Evolutionary conservation across 768 basidiomycete species (phyloP), one percentile per base, ranked within the genome.

Genomic region (Porpolomopsis calyptriformis): DNA sequence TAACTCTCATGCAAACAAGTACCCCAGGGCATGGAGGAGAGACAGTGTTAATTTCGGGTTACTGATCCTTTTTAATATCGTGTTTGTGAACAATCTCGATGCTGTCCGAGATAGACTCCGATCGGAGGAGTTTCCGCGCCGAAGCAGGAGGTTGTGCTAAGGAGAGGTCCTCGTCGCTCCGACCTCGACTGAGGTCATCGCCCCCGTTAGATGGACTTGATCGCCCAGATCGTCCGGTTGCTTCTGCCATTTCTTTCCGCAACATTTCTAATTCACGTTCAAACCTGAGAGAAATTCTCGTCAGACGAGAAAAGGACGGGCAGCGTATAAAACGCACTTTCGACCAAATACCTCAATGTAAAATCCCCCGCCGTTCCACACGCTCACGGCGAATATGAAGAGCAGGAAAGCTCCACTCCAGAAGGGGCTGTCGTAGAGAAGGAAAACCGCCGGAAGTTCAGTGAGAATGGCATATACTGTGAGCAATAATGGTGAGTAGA

Each of bases 261-360:
- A 96, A 63, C 4, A 84, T 82, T 57, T 94, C 92, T 20, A 96
- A 68, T 63, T 96, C 92, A 22, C 87, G 78, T 62, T 96, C 92
- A 55, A 96, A 96, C 60, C 91, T 93, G 53, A 1, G 22, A 43
- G 31, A 37, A 12, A 12, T 48, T 37, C 48, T 35, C n/a, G n/a
- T 45, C 43, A 49, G 18, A 45, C 39, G 55, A 27, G 52, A 46
- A 20, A 9, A 4, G 14, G 10, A 38, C 40, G 25, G 49, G 34
- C 5, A 35, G 11, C 40, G 48, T 25, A 40, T 22, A 14, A 38
- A 47, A 22, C 88, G 54, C 52, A 93, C 92, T 96, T 94, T 66
- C 92, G 79, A 23, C 92, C 92, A 58, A 94, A 96, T 16, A 96
- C 92, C 61, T 96, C 92, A 45, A 96, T 92, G 61, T 96, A 96